Percentiles rank a stretch among this genome's conserved stretches.
Conservation (phyloP, 495 filamentous ascomycete species). For the Hypoxylon subgilvum region DNA sequence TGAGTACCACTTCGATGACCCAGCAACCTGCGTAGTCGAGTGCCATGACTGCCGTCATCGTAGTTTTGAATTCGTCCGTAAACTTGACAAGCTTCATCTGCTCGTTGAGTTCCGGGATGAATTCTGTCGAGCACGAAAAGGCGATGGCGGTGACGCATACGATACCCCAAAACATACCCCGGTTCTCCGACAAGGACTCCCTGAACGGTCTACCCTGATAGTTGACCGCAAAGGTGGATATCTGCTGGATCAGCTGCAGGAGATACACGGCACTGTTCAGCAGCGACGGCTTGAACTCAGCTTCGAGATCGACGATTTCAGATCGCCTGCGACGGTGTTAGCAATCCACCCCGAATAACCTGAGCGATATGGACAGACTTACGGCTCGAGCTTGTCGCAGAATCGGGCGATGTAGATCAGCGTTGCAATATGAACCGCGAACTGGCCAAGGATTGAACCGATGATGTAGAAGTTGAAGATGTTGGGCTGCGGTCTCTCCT, state of each 20-base stretch:
- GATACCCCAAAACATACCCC: conserved; percentile 97
- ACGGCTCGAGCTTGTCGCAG: conserved; percentile 83
- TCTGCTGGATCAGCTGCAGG: conserved; percentile 97
- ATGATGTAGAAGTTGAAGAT: conserved; percentile 99
- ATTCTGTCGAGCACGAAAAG: conserved; percentile 95
- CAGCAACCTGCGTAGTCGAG: conserved; percentile 90
- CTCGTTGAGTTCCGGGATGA: conserved; percentile 93
- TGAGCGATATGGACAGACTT: conserved; percentile 47
- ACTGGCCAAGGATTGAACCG: conserved; percentile 95
- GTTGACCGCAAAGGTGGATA: conserved; percentile 99
- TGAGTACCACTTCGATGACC: conserved; percentile 85
- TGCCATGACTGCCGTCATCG: conserved; percentile 83
- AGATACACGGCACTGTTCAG: conserved; percentile 98
- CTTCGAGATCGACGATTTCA: conserved; percentile 84
- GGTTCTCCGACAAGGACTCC: conserved; percentile 92
- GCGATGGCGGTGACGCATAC: conserved; percentile 85
- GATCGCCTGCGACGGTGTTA: conserved; percentile 59
- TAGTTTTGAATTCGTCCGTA: conserved; percentile 83
- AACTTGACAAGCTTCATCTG: conserved; percentile 94
- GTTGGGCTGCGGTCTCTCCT: conserved; percentile 96
- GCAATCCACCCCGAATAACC: conserved; percentile 36
- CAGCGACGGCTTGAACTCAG: conserved; percentile 91
- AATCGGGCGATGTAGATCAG: conserved; percentile 92
- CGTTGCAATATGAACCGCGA: conserved; percentile 92
- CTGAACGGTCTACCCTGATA: conserved; percentile 99